Evolutionary conservation across 2,329 filamentous ascomycete genomes (phyloP), one percentile per base, ranked within the genome.

Genomic region (Trichoderma aggressivum): DNA sequence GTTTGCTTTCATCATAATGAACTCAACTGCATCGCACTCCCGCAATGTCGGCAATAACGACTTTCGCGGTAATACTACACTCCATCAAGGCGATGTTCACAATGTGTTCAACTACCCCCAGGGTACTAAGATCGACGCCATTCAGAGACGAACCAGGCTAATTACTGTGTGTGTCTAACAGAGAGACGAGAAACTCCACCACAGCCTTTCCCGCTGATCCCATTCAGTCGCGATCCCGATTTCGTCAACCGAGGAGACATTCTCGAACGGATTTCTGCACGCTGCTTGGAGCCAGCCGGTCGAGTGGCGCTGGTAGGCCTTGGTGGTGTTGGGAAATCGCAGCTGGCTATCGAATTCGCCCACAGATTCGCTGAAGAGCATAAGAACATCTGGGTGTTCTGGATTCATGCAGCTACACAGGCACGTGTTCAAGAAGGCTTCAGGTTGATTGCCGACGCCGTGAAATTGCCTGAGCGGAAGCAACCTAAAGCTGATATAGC

Each of bases 301-400:
- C 76, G 77, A 1, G 74, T 79, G 18, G 79, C 79, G 1, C 76
- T 81, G 10, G 73, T 79, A 0, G 80, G 81, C 18, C 72, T 82
- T 3, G 81, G 80, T 6, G 79, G 81, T 18, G 75, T 80, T 56
- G 72, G 81, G 64, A 70, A 70, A n/a, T 64, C 68, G 14, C 68
- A 65, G 3, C n/a, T 70, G 10, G 68, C 60, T 1, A 70, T 70
- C 14, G n/a, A 70, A n/a, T 55, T 28, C 34, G 59, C 68, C 2
- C 12, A 70, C 16, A 24, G 43, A 28, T 36, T 60, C 14, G 30
- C 18, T 4, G 36, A 28, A 14, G 12, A 59, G 7, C 34, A n/a
- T 12, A 28, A 3, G 0, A 3, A 36, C 24, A 18, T 26, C 4
- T 53, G 65, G 34, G 1, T 68, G 1, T 68, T 68, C 18, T 68